phyloP scores from a whole-genome alignment of 495 filamentous ascomycete species.

The Daldinia decipiens region DNA sequence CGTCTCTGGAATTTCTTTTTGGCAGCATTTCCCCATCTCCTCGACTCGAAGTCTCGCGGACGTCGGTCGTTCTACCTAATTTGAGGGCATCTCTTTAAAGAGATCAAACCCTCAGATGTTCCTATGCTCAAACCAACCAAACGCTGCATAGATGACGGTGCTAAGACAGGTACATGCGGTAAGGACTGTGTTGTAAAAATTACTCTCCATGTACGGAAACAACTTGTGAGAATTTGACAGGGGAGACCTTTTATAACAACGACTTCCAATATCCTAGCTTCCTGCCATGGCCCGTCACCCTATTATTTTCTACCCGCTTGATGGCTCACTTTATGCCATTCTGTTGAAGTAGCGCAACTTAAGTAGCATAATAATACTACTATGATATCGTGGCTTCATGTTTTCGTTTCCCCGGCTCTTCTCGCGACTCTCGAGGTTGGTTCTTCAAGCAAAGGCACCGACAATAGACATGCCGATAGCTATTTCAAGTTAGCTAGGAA shows the following conservation, averaged over 20 bases:
- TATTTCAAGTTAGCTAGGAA: slow-evolving; percentile 38
- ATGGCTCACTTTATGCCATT: slow-evolving; percentile 2
- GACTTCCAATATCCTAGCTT: slow-evolving; percentile 16
- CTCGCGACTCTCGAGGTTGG: slow-evolving; percentile 10
- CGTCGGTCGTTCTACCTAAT: slow-evolving; percentile 1
- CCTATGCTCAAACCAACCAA: background rate
- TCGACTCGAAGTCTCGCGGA: background rate
- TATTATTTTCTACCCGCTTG: slow-evolving; percentile 22
- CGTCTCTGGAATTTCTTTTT: background rate
- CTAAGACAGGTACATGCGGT: slow-evolving; percentile 34
- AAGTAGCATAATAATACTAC: slow-evolving; percentile 9
- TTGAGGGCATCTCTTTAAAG: too few relatives aligned
- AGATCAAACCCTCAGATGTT: too few relatives aligned
- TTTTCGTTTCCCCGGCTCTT: slow-evolving; percentile 4
- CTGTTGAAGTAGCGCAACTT: slow-evolving; percentile 18
- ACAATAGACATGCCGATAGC: slow-evolving; percentile 70
- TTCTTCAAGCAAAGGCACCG: slow-evolving; percentile 60
- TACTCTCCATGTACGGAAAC: slow-evolving; percentile 35
- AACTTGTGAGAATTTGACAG: slow-evolving; percentile 28
- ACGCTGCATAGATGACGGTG: slow-evolving; percentile 12
- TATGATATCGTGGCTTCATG: slow-evolving; percentile 22
- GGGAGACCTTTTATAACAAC: slow-evolving; percentile 26
- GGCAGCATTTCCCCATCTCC: slow-evolving; percentile 6
- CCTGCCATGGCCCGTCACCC: slow-evolving; percentile 11
- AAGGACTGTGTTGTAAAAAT: slow-evolving; percentile 44